Base-by-base conservation (phyloP, 192 early-diverging fungal genomes). In the Entrophospora sp. region DNA sequence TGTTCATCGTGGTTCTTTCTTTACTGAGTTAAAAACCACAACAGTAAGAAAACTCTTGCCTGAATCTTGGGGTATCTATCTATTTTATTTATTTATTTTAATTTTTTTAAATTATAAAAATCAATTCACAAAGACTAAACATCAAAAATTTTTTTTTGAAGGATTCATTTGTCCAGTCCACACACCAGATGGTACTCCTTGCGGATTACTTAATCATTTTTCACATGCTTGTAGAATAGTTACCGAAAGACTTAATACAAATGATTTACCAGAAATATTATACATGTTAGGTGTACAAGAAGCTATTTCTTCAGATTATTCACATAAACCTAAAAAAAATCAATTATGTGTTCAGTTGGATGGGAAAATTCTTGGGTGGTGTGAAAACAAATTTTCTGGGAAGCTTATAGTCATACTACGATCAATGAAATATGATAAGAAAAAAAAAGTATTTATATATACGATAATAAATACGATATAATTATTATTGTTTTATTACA, bases 1-100 rank as follows among this genome's bases (percentile, higher is more conserved):
- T 77, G 87, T 98, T 71, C 96, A 98, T 79, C 87, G 96, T 79
- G 96, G 96, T 74, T 86, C 92, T 58, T 98, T 97, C 88, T 98
- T 98, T 69, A 89, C 94, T 35, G 93, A 95, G 76, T 78, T 98
- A 42, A 98, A 98, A 79, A 98, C 96, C 27, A 98, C 96, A 2
- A 88, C 90, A 22, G 94, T 98, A 49, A 86, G 96, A 66, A 98
- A 98, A 76, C 82, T 98, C 70, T 77, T 95, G 49, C 96, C 96
- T 25, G 96, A 98, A 76, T 85, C 88, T 32, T 98, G 96, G 96
- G 96, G 91, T 56, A 30, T n/a, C n/a, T n/a, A n/a, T n/a, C n/a
- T n/a, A n/a, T n/a, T n/a, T n/a, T n/a, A n/a, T n/a, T n/a, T n/a
- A n/a, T n/a, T n/a, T n/a, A n/a, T n/a, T n/a, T n/a, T n/a, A n/a